Base-by-base conservation (phyloP, 73 alveolate genomes). In the Durusdinium trenchii region DNA sequence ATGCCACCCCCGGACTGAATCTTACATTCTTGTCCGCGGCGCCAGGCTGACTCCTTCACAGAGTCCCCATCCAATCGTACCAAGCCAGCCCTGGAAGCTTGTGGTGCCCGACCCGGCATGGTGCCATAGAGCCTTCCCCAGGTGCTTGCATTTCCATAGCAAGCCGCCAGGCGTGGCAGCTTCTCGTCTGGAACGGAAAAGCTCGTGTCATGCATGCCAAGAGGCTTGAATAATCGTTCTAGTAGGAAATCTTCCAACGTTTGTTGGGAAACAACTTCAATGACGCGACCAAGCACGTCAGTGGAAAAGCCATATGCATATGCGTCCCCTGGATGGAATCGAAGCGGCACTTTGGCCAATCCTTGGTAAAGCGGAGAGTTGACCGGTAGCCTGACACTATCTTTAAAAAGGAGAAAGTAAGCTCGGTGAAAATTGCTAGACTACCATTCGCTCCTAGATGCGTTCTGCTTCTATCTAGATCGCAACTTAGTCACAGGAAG, bases 1-100 rank as follows among this genome's bases (percentile, higher is more conserved):
- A 91, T 91, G 87, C 97, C 97, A 36, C 97, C 97, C 6, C 97
- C 97, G 32, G 97, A 91, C 97, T 91, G 97, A 46, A 91, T 71
- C 43, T 91, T 91, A 87, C 97, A 91, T n/a, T 91, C 86, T 43
- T 30, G 75, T 16, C 97, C 97, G 3, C 45, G 54, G 40, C 97
- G 89, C 97, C 97, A 91, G 35, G 97, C 97, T 52, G 89, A 69
- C 51, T 91, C 97, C 45, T 91, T 46, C 3, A 76, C 60, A 5
- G 45, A 26, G n/a, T 69, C 89, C 28, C 97, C 97, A 54, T 91
- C 97, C 79, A 91, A 48, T 9, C 97, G 97, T 35, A 91, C 76
- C 76, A 91, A 45, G 52, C 96, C 96, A 2, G 85, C 32, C 2
- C 96, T 64, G 54, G 96, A 45, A 28, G 47, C 96, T 43, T 47